Conservation (phyloP, 2,329 filamentous ascomycete species). For the Fulvia fulva region DNA sequence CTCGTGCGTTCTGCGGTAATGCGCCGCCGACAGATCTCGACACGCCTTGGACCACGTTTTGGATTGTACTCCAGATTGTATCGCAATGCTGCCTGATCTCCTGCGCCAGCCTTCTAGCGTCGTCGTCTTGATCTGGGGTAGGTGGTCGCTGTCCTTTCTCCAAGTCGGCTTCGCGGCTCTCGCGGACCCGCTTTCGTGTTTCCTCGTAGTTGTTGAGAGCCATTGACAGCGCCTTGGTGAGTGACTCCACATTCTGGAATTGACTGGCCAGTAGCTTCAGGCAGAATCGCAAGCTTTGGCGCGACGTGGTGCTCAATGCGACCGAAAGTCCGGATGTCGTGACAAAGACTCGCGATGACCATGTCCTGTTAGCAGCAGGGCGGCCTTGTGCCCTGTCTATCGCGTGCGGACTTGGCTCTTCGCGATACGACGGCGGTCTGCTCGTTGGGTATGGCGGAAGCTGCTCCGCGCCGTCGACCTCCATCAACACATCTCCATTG, state of each 20-base stretch:
- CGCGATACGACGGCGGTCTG: conserved; percentile 40
- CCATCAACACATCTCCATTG: conserved; percentile 38
- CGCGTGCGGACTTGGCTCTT: conserved; percentile 31
- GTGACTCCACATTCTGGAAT: conserved; percentile 72
- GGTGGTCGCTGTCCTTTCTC: conserved; percentile 29
- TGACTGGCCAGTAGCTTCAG: conserved; percentile 75
- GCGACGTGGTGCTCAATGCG: conserved; percentile 83
- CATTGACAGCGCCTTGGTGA: conserved; percentile 69
- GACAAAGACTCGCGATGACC: conserved; percentile 71
- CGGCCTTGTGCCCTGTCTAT: conserved; percentile 24
- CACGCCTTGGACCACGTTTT: conserved; percentile 77
- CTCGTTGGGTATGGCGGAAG: conserved; percentile 81
- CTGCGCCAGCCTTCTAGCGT: conserved; percentile 63
- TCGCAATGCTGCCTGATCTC: conserved; percentile 63
- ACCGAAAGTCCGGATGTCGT: conserved; percentile 87
- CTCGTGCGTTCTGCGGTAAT: conserved; percentile 79
- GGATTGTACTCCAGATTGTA: conserved; percentile 55
- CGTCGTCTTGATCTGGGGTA: conserved; percentile 34
- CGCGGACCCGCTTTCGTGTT: conserved; percentile 41
- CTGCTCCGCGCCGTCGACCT: conserved; percentile 62
- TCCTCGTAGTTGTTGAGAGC: conserved; percentile 77
- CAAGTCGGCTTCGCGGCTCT: conserved; percentile 43
- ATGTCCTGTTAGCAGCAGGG: conserved; percentile 47
- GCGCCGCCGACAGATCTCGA: conserved; percentile 89
- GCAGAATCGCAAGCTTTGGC: conserved; percentile 80